Conservation (phyloP, 2,329 filamentous ascomycete genomes). For the Penicillium hesseltinei region DNA sequence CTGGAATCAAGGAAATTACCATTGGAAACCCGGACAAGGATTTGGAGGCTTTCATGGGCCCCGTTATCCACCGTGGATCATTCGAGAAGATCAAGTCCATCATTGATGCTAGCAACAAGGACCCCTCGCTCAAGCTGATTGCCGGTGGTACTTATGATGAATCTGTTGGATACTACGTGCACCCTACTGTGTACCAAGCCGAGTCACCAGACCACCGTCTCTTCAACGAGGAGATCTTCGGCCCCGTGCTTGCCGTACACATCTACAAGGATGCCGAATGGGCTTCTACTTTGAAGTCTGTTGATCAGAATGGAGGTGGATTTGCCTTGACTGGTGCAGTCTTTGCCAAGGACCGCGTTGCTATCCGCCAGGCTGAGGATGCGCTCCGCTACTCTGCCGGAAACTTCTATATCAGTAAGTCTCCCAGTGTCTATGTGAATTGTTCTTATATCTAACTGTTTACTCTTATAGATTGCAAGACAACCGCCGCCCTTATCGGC, state of each 20-base stretch:
- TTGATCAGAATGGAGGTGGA: constrained; percentile 34
- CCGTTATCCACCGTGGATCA: constrained; percentile 74
- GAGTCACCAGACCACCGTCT: constrained; percentile 68
- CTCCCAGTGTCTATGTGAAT: neutral
- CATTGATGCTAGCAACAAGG: constrained; percentile 74
- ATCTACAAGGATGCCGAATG: constrained; percentile 74
- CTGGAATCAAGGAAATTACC: constrained; percentile 65
- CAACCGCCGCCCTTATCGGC: constrained; percentile 68
- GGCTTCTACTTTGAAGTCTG: constrained; percentile 51
- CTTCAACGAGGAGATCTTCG: constrained; percentile 75
- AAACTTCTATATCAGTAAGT: constrained; percentile 44
- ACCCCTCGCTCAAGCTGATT: constrained; percentile 66
- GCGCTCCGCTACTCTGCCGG: constrained; percentile 40
- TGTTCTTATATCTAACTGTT: neutral
- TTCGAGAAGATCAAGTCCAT: constrained; percentile 74
- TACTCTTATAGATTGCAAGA: constrained; percentile 34
- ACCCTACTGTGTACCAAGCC: constrained; percentile 75
- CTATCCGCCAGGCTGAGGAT: constrained; percentile 37
- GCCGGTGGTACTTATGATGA: constrained; percentile 73
- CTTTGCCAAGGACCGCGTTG: constrained; percentile 40
- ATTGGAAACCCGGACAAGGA: constrained; percentile 53
- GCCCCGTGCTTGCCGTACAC: constrained; percentile 68
- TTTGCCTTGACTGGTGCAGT: constrained; percentile 42
- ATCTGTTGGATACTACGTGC: constrained; percentile 73
- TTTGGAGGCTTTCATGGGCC: constrained; percentile 69